phyloP scores from a whole-genome alignment of 164 flowering plant genomes.

The Houttuynia cordata region DNA sequence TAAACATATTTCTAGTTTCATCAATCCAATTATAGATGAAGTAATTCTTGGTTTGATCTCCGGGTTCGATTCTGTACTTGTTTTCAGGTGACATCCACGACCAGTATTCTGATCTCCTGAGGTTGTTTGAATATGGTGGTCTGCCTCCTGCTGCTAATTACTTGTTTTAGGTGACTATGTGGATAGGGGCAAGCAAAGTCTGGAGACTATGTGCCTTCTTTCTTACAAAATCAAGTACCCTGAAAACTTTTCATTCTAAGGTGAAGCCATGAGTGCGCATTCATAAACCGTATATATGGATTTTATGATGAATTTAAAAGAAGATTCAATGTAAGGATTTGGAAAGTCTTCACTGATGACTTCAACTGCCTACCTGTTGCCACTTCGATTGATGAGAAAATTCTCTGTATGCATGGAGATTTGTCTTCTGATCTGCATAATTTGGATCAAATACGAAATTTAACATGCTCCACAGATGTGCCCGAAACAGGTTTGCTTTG shows the following conservation, averaged over 20 bases:
- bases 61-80: neutral
- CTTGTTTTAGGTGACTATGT: constrained; percentile 45
- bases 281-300: too few relatives aligned
- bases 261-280: constrained; percentile 57
- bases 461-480: constrained; percentile 47
- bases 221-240: constrained; percentile 49
- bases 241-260: constrained; percentile 44
- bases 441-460: constrained; percentile 39
- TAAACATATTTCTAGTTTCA: too few relatives aligned
- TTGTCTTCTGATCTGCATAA: constrained; percentile 41
- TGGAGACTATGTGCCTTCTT: constrained; percentile 51
- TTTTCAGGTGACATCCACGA: constrained; percentile 41
- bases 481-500: constrained; percentile 52
- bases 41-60: neutral
- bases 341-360: constrained; percentile 48
- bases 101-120: constrained; percentile 45
- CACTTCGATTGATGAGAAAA: constrained; percentile 43
- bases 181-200: constrained; percentile 52
- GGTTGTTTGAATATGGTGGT: constrained; percentile 46
- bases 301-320: constrained; percentile 50
- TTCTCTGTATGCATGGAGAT: constrained; percentile 54
- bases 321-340: constrained; percentile 42
- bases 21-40: neutral
- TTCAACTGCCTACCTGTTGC: constrained; percentile 52
- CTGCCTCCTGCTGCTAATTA: constrained; percentile 37